Conservation (phyloP, 345 rosid species). For the Camelina laxa region DNA sequence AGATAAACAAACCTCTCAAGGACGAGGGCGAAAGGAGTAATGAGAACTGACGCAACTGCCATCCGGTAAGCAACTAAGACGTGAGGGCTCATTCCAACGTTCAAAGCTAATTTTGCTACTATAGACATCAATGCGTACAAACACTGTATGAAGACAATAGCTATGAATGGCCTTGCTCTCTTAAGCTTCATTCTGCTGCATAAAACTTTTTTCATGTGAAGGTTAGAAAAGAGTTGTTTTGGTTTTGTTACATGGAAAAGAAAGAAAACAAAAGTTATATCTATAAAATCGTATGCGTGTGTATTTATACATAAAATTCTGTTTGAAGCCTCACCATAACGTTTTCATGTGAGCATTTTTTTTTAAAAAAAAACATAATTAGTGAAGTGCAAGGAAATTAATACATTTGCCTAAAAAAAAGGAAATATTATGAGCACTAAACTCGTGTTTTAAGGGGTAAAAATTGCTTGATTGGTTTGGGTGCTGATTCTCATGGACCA, state of each 20-base stretch:
- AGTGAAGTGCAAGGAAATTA: constrained; percentile 33
- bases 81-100: constrained; percentile 54
- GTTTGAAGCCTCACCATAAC: constrained; percentile 41
- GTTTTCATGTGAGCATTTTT: constrained; percentile 37
- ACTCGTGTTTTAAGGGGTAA: constrained; percentile 40
- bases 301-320: not conserved
- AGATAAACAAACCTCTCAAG: constrained; percentile 56
- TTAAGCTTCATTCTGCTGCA: constrained; percentile 34
- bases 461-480: constrained; percentile 7
- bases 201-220: not conserved
- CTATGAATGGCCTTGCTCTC: constrained; percentile 49
- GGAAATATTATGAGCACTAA: constrained; percentile 1
- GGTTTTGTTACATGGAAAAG: constrained; percentile 13
- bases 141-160: constrained; percentile 48
- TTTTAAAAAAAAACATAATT: not conserved
- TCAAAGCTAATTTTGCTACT: constrained; percentile 49
- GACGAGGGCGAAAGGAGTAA: constrained; percentile 76
- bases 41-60: constrained; percentile 56
- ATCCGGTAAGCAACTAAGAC: constrained; percentile 78
- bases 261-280: not conserved
- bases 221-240: constrained; percentile 7
- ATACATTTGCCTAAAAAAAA: constrained; percentile 24
- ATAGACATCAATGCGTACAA: constrained; percentile 51
- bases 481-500: constrained; percentile 29
- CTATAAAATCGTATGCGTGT: not conserved